phyloP scores from a whole-genome alignment of 176 grass and related monocot genomes.

The Calamus simplicifolius region DNA sequence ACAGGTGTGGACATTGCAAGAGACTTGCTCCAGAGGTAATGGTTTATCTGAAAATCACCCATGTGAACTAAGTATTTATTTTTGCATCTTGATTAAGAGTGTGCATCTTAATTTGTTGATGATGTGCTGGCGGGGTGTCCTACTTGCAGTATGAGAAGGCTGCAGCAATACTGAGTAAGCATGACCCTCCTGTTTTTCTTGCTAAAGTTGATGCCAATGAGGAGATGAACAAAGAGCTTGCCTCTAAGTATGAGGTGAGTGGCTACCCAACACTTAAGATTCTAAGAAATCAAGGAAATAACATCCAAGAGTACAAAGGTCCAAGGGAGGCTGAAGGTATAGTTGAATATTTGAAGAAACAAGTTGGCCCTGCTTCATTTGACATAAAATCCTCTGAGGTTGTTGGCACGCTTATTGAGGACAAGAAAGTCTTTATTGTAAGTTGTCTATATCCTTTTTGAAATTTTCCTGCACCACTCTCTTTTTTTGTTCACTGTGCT shows the following conservation, averaged over 20 bases:
- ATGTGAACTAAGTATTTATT: no score
- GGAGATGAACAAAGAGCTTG: slow-evolving; percentile 63
- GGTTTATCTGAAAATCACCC: no score
- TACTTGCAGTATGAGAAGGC: slow-evolving; percentile 77
- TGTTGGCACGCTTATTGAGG: slow-evolving; percentile 15
- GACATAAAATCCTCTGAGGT: slow-evolving; percentile 49
- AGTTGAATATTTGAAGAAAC: slow-evolving; percentile 67
- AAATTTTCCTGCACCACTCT: no score
- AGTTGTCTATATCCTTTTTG: slow-evolving; percentile 7
- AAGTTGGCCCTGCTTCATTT: slow-evolving; percentile 50
- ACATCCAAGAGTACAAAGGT: slow-evolving; percentile 40
- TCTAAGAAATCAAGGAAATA: slow-evolving; percentile 46
- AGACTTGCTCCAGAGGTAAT: slow-evolving; percentile 72
- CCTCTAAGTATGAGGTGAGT: slow-evolving; percentile 47
- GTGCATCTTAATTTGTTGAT: background rate
- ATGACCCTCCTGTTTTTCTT: slow-evolving; percentile 32
- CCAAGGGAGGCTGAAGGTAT: slow-evolving; percentile 58
- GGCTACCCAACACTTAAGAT: slow-evolving; percentile 66
- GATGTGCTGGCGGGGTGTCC: slow-evolving; percentile 9
- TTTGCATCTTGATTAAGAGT: no score
- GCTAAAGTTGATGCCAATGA: slow-evolving; percentile 63
- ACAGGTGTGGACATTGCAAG: slow-evolving; percentile 90
- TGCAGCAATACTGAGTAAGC: slow-evolving; percentile 42
- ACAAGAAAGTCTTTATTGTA: slow-evolving; percentile 64
- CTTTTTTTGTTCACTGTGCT: no score